Evolutionary conservation across 1,284 basidiomycete species (phyloP).

Genomic region (Trametes versicolor): DNA sequence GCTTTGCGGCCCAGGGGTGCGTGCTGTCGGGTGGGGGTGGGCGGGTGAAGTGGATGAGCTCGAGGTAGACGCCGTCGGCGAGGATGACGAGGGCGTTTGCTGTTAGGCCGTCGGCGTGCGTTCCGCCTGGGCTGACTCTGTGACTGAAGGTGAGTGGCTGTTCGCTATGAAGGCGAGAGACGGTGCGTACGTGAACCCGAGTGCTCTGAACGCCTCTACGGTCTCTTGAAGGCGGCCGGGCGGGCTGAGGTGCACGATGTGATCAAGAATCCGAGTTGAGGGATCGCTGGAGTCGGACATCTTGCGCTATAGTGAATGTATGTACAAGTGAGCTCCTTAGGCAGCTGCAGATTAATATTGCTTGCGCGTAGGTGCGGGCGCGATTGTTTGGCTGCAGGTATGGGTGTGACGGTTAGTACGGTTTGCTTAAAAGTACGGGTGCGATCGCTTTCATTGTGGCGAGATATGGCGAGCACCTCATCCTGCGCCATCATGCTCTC

Average conservation of each 20-base stretch:
- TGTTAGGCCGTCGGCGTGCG: slow-evolving; percentile 68
- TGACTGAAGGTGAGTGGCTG: background rate
- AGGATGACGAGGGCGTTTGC: slow-evolving; percentile 73
- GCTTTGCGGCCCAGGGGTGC: slow-evolving; percentile 62
- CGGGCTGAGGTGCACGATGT: slow-evolving; percentile 74
- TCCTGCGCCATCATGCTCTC: slow-evolving; percentile 6
- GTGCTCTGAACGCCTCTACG: slow-evolving; percentile 60
- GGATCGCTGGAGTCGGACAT: background rate
- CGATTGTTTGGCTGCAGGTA: too few relatives aligned
- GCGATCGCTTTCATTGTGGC: background rate
- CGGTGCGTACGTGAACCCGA: slow-evolving; percentile 66
- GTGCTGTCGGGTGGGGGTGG: slow-evolving; percentile 57
- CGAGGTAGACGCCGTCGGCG: slow-evolving; percentile 69
- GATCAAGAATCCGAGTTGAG: slow-evolving; percentile 65
- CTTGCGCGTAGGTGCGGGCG: too few relatives aligned
- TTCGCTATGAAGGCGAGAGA: slow-evolving; percentile 1
- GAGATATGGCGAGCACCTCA: slow-evolving; percentile 7
- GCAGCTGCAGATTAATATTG: too few relatives aligned
- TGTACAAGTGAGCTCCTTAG: background rate
- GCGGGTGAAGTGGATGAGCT: slow-evolving; percentile 71
- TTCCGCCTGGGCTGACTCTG: slow-evolving; percentile 71
- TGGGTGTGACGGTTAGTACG: too few relatives aligned
- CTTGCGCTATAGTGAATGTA: background rate
- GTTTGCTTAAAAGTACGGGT: background rate
- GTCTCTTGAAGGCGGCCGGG: slow-evolving; percentile 62